phyloP scores from a whole-genome alignment of 176 grass and related monocot genomes.

The sorghum (Sorghum bicolor) region DNA sequence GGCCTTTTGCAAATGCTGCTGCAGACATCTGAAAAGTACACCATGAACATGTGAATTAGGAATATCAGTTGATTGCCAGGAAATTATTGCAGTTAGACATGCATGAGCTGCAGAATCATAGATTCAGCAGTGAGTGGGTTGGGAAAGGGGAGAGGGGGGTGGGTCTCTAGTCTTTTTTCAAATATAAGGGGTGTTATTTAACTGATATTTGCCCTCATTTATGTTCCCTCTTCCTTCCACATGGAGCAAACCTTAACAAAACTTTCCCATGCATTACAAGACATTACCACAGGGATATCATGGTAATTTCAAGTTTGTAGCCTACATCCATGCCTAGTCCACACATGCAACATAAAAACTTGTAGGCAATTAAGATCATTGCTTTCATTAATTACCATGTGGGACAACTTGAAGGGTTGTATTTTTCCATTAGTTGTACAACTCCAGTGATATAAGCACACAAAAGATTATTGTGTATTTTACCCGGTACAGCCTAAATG shows the following conservation, averaged over 20 bases:
- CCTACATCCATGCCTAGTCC: background rate
- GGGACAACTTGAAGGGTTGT: background rate
- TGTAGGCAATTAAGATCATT: background rate
- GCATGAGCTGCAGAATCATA: background rate
- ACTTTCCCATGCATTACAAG: background rate
- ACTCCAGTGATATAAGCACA: background rate
- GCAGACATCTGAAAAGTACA: constrained; percentile 79
- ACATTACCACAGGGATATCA: background rate
- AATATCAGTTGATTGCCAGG: constrained; percentile 12
- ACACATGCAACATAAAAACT: background rate
- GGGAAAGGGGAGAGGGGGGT: too few relatives aligned
- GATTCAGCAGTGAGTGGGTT: background rate
- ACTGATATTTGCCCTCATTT: background rate
- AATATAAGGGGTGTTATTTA: background rate
- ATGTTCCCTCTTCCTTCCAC: background rate
- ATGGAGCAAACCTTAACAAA: background rate
- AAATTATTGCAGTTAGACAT: constrained; percentile 1
- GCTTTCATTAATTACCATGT: background rate
- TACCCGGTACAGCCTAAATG: background rate
- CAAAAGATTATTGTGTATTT: background rate
- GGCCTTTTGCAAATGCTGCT: constrained; percentile 99
- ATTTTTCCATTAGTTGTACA: background rate
- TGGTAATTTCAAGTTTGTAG: background rate
- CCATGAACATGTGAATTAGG: constrained; percentile 1
- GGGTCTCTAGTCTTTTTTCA: background rate